Conservation (phyloP, 2,329 filamentous ascomycete species). For the Rhinocladiella similis region DNA sequence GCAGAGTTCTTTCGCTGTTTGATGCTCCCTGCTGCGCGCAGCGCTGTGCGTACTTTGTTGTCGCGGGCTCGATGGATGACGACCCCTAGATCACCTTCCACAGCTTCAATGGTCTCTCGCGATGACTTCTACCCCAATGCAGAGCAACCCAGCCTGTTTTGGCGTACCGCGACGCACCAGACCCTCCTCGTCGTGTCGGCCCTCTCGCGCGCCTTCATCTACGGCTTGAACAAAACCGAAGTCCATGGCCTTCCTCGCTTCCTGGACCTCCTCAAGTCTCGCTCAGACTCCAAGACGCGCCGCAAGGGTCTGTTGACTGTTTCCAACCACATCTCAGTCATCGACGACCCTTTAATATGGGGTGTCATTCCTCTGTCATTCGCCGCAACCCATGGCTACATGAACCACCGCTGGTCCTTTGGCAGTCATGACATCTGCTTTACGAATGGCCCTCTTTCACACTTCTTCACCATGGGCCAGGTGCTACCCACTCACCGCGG, state of each 20-base stretch:
- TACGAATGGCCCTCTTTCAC: constrained; percentile 66
- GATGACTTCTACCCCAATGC: constrained; percentile 44
- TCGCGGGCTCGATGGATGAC: constrained; percentile 9
- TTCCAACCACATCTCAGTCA: constrained; percentile 84
- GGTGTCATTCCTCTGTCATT: constrained; percentile 78
- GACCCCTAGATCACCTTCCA: background rate
- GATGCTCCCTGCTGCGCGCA: background rate
- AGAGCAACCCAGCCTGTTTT: constrained; percentile 49
- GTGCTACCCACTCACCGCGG: constrained; percentile 84
- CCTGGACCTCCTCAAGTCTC: constrained; percentile 70
- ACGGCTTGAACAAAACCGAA: constrained; percentile 71
- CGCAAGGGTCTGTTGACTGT: constrained; percentile 85
- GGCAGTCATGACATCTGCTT: constrained; percentile 97
- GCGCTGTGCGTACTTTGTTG: background rate
- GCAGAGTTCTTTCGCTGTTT: background rate
- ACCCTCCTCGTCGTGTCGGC: constrained; percentile 73
- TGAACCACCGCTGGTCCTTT: constrained; percentile 81
- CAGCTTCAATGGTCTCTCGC: constrained; percentile 25
- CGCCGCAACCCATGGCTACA: constrained; percentile 61
- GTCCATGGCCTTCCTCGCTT: constrained; percentile 76
- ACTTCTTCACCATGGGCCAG: constrained; percentile 88
- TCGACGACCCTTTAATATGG: constrained; percentile 95
- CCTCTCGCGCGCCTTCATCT: constrained; percentile 73
- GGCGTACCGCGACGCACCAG: constrained; percentile 71
- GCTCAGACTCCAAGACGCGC: constrained; percentile 65